These are phyloP conservation scores for Vickermania ingenoplastis DNA, from an alignment of 208 protist species.

Conservation along the genomic window DNA sequence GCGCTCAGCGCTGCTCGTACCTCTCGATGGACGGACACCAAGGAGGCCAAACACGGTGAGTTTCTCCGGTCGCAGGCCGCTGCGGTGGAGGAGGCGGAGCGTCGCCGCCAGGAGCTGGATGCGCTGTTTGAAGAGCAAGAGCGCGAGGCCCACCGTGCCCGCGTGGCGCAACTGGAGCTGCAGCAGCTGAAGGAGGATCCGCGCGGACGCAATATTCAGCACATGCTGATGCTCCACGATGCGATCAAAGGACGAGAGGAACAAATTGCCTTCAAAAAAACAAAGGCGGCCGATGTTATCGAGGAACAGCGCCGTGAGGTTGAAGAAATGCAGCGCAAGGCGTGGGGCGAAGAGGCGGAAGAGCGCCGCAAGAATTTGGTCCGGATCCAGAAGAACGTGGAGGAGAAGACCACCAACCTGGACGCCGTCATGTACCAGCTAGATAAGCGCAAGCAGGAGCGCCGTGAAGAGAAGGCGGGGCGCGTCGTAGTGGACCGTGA, in stretches of 20 bases:
- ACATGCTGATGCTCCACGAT: slow-evolving; percentile 45
- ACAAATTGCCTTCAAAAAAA: slow-evolving; percentile 55
- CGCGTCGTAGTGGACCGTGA: slow-evolving; percentile 19
- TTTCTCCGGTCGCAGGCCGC: slow-evolving; percentile 34
- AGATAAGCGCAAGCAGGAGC: slow-evolving; percentile 29
- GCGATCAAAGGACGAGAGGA: slow-evolving; percentile 51
- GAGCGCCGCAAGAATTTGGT: slow-evolving; percentile 33
- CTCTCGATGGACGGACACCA: slow-evolving; percentile 58
- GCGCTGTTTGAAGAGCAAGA: slow-evolving; percentile 45
- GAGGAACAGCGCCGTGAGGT: slow-evolving; percentile 14
- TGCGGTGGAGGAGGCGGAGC: slow-evolving; percentile 41
- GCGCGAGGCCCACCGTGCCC: slow-evolving; percentile 40
- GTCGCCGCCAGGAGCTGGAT: slow-evolving; percentile 41
- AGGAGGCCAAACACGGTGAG: slow-evolving; percentile 43
- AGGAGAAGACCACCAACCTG: slow-evolving; percentile 62
- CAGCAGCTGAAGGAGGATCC: slow-evolving; percentile 61
- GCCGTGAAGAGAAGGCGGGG: slow-evolving; percentile 22
- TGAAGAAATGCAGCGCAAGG: slow-evolving; percentile 23
- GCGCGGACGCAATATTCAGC: slow-evolving; percentile 50
- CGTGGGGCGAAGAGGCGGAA: slow-evolving; percentile 39
- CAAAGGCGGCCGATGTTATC: slow-evolving; percentile 21
- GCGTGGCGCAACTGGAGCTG: slow-evolving; percentile 33
- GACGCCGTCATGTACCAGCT: slow-evolving; percentile 61
- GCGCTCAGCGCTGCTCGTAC: slow-evolving; percentile 34
- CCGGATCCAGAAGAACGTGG: slow-evolving; percentile 40